Base-by-base conservation (phyloP, 768 basidiomycete species). In the Terana coerulea region DNA sequence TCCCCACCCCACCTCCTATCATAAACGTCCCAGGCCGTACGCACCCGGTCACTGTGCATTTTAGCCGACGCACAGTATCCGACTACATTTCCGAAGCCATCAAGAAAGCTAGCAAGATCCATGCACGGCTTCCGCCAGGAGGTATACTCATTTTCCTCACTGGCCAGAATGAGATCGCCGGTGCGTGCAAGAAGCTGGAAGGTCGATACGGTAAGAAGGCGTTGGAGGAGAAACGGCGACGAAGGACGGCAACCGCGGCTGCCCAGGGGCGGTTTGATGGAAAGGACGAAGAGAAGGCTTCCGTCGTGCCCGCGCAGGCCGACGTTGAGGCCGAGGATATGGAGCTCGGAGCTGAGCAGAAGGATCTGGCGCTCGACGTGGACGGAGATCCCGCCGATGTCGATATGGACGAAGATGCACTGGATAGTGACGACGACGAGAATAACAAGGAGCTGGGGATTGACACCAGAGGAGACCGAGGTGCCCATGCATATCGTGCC, bases 401-500 rank as follows among this genome's bases (percentile, higher is more conserved):
- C 34, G 82, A 86, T 51, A 76, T 79, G 6, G 91, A 92, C 60
- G 78, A 77, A 10, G 90, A 93, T 41, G 86, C 84, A 9, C 65
- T 89, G 56, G 86, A 88, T 54, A 87, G 78, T 55, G 90, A 88
- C 40, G 82, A 81, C 10, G 88, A 88, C 34, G 69, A 69, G 2
- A 66, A 81, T 15, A 69, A 79, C 51, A 69, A 83, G 34, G 77
- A 80, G 35, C 68, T 86, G 3, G 80, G 81, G 24, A 72, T 84
- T 7, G 78, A 83, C 50, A 61, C 74, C n/a, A 8, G 86, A 88
- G 41, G 84, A 87, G 47, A 75, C 77, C 1, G 87, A 93, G 58
- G 94, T 77, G 12, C 93, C 95, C 2, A 91, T 99, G 88, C 90
- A 98, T 61, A 76, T 99, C 43, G 80, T 99, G 1, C 95, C 97